Evolutionary conservation across 2,329 filamentous ascomycete genomes (phyloP).

Genomic region (Cytospora piceicola): DNA sequence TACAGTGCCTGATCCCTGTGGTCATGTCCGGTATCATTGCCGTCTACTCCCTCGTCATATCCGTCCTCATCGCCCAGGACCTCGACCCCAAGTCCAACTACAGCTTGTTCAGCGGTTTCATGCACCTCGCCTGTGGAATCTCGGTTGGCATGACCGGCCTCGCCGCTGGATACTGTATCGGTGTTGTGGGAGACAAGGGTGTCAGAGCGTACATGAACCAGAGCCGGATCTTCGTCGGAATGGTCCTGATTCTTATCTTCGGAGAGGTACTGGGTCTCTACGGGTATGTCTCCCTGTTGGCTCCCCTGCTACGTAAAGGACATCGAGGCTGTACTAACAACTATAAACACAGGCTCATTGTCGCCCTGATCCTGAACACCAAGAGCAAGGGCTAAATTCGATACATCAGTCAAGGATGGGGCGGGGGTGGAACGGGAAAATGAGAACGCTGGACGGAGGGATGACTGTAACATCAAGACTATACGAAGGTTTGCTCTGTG

Average conservation of each 20-base stretch:
- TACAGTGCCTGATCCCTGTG: slow-evolving; percentile 79
- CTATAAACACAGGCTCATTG: slow-evolving; percentile 70
- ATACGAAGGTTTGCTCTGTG: slow-evolving; percentile 12
- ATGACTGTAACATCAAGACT: slow-evolving; percentile 27
- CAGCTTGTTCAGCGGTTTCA: slow-evolving; percentile 88
- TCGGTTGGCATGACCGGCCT: slow-evolving; percentile 91
- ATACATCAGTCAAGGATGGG: not conserved
- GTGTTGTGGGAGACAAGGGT: slow-evolving; percentile 90
- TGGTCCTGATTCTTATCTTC: slow-evolving; percentile 98
- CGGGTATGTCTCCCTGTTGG: slow-evolving; percentile 66
- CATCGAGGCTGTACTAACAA: slow-evolving; percentile 18
- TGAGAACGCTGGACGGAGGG: not conserved
- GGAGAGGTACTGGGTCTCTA: slow-evolving; percentile 97
- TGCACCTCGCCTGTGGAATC: slow-evolving; percentile 89
- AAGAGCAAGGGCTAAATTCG: slow-evolving; percentile 66
- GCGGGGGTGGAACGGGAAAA: not conserved
- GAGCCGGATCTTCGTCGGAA: slow-evolving; percentile 93
- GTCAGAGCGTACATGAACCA: slow-evolving; percentile 96
- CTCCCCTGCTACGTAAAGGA: slow-evolving; percentile 15
- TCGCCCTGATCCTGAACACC: slow-evolving; percentile 90
- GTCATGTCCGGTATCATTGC: slow-evolving; percentile 99
- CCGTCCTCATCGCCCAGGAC: slow-evolving; percentile 92
- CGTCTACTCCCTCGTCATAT: slow-evolving; percentile 95
- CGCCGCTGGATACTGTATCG: slow-evolving; percentile 95
- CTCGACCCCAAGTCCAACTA: slow-evolving; percentile 73